These are phyloP conservation scores for Aspergillus sclerotialis DNA, from an alignment of 2,329 filamentous ascomycete genomes.

Conservation along the genomic window DNA sequence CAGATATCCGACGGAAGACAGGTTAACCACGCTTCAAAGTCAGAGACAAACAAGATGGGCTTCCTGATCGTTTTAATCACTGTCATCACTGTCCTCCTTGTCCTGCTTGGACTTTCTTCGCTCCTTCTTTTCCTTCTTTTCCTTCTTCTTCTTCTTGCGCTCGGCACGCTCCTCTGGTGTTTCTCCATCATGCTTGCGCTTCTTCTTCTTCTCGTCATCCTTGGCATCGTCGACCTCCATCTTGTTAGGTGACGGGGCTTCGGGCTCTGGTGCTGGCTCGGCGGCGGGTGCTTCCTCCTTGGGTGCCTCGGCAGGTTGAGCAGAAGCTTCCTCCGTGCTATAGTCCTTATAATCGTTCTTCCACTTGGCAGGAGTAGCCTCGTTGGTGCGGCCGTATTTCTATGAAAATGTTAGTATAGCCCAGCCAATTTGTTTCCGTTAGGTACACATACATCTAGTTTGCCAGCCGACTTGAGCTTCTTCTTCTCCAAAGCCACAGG, in stretches of 20 bases:
- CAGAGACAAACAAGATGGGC: slow-evolving; percentile 10
- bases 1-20: slow-evolving; percentile 7
- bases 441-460: slow-evolving; percentile 64
- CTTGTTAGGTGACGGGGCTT: slow-evolving; percentile 27
- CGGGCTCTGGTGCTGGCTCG: slow-evolving; percentile 19
- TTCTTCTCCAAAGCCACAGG: slow-evolving; percentile 95
- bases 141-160: slow-evolving; percentile 47
- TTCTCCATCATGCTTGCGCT: slow-evolving; percentile 51
- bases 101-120: slow-evolving; percentile 81
- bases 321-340: slow-evolving; percentile 46
- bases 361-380: slow-evolving; percentile 91
- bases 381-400: slow-evolving; percentile 91
- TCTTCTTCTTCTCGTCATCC: slow-evolving; percentile 47
- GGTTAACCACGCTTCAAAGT: slow-evolving; percentile 6
- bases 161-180: slow-evolving; percentile 42
- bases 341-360: slow-evolving; percentile 89
- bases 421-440: background rate
- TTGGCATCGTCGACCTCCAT: slow-evolving; percentile 36
- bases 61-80: slow-evolving; percentile 30
- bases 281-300: slow-evolving; percentile 28
- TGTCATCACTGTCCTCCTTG: slow-evolving; percentile 60
- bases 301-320: slow-evolving; percentile 40
- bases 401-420: slow-evolving; percentile 31
- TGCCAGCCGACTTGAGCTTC: slow-evolving; percentile 97
- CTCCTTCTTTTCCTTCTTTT: slow-evolving; percentile 52